Evolutionary conservation across 495 filamentous ascomycete genomes (phyloP).

Genomic region (Cetradonia linearis): DNA sequence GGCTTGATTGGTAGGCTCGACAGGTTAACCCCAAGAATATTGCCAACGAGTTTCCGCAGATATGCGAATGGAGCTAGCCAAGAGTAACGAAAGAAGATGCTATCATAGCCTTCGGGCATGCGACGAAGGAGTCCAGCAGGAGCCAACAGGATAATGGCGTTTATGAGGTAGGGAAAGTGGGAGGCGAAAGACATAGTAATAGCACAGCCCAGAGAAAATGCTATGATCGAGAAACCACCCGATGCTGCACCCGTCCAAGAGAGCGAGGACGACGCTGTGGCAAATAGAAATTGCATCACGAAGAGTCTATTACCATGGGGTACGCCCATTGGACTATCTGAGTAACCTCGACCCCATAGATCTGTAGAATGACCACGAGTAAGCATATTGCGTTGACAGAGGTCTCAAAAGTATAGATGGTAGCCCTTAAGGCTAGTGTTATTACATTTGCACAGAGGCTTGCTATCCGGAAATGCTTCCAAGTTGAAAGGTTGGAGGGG

Average conservation of each 20-base stretch:
- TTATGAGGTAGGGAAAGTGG: constrained; percentile 15
- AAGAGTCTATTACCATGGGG: constrained; percentile 14
- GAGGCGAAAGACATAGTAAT: constrained; percentile 20
- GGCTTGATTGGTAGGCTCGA: background rate
- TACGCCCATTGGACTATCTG: constrained; percentile 21
- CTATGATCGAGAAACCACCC: constrained; percentile 20
- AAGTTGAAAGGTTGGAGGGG: background rate
- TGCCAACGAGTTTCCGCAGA: constrained; percentile 12
- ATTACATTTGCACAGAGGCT: background rate
- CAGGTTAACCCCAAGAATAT: background rate
- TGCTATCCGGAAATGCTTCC: background rate
- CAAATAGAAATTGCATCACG: constrained; percentile 15
- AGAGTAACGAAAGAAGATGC: constrained; percentile 19
- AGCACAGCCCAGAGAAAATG: constrained; percentile 18
- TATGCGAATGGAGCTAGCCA: constrained; percentile 14
- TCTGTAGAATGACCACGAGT: constrained; percentile 10
- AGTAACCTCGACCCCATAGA: constrained; percentile 30
- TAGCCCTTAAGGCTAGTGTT: background rate
- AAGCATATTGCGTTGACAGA: background rate
- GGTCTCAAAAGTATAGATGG: background rate
- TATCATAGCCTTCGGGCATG: constrained; percentile 22
- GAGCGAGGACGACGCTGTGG: constrained; percentile 14
- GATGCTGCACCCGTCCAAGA: constrained; percentile 14
- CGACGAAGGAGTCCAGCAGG: constrained; percentile 19
- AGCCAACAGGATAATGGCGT: constrained; percentile 15